A percentile compares a stretch with the other conserved stretches of the same genome.
Evolutionary conservation across 352 stramenopile genomes (phyloP).

Genomic region (Pythium phragmitis): DNA sequence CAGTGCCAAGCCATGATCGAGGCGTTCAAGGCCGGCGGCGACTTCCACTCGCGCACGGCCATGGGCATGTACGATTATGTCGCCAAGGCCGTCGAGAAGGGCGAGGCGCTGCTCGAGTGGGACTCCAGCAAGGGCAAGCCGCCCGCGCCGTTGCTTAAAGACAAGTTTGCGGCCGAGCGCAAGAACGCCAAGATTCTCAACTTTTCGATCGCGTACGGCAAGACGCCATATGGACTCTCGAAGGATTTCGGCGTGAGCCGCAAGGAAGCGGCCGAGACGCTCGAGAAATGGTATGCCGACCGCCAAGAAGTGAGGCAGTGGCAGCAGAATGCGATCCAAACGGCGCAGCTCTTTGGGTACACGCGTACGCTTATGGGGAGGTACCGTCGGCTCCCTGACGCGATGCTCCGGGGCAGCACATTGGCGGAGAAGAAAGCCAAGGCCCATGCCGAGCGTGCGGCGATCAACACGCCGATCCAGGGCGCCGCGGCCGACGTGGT

Average conservation of each 20-base stretch:
- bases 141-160: constrained; percentile 96
- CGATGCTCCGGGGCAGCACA: constrained; percentile 67
- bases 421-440: constrained; percentile 69
- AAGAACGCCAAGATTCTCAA: constrained; percentile 99
- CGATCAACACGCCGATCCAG: constrained; percentile 99
- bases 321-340: constrained; percentile 93
- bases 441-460: constrained; percentile 91
- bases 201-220: constrained; percentile 99
- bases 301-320: constrained; percentile 90
- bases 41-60: constrained; percentile 95
- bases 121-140: constrained; percentile 91
- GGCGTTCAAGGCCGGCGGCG: constrained; percentile 91
- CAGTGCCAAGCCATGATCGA: constrained; percentile 99
- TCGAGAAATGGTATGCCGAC: constrained; percentile 97
- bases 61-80: constrained; percentile 99
- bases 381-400: constrained; percentile 95
- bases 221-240: constrained; percentile 96
- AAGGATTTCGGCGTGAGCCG: constrained; percentile 86
- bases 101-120: constrained; percentile 98
- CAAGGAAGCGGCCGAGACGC: constrained; percentile 74
- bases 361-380: constrained; percentile 97
- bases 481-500: constrained; percentile 98
- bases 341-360: constrained; percentile 78
- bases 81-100: constrained; percentile 92
- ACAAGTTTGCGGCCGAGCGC: constrained; percentile 96